Percentiles rank a stretch among this genome's conserved stretches.
Conservation (phyloP, 306 rosid species). For the Rosa chinensis region DNA sequence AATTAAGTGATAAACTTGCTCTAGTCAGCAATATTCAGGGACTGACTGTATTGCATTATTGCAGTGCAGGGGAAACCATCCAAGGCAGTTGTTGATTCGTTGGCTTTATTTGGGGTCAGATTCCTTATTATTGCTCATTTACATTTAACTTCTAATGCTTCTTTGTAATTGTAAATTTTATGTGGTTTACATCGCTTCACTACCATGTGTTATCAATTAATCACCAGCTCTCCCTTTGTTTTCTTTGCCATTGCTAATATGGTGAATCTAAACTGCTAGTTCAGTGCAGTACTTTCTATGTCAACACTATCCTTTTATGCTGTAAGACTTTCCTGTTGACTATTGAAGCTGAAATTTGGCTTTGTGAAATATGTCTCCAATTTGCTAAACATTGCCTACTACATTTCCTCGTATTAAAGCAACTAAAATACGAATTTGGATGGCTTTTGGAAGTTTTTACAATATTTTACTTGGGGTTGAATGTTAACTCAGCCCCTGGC, state of each 20-base stretch:
- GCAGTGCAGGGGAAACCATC: conserved; percentile 97
- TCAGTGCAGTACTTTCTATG: background rate
- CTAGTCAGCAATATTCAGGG: background rate
- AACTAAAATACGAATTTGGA: background rate
- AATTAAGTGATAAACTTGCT: conserved; percentile 4
- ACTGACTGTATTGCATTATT: conserved; percentile 40
- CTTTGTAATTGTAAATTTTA: conserved; percentile 12
- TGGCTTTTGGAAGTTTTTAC: background rate
- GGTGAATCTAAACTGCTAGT: background rate
- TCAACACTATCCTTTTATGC: background rate
- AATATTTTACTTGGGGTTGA: background rate
- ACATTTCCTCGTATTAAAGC: background rate
- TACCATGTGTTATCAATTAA: background rate
- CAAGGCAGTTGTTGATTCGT: conserved; percentile 80
- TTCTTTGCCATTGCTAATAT: background rate
- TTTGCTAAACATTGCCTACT: background rate
- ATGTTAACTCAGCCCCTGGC: background rate
- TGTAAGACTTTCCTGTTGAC: background rate
- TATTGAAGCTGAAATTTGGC: background rate
- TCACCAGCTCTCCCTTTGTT: background rate
- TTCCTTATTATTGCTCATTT: conserved; percentile 40
- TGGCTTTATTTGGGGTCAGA: conserved; percentile 98
- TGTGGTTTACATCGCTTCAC: background rate
- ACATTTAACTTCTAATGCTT: conserved; percentile 19
- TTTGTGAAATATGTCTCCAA: background rate